Conservation (phyloP, 1,284 basidiomycete species). For the Spongiforma sp. region DNA sequence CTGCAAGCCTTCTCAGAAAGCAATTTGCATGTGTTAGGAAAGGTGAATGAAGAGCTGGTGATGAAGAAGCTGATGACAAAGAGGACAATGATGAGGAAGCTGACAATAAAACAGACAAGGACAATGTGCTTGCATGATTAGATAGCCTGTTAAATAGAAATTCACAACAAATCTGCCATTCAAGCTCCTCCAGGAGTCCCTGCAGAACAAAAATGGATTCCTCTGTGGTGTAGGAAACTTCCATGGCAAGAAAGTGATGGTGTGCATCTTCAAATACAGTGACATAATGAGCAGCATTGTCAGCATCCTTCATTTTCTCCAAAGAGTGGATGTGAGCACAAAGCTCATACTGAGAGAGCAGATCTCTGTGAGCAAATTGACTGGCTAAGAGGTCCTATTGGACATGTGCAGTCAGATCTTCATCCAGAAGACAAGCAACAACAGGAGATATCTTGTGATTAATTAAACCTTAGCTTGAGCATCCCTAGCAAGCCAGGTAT, state of each 20-base stretch:
- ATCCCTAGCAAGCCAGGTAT: no score
- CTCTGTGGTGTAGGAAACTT: neutral
- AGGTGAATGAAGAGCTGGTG: neutral
- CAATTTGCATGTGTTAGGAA: neutral
- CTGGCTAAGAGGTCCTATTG: neutral
- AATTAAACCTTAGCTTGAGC: no score
- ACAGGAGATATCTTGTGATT: no score
- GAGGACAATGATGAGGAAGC: no score
- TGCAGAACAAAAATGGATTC: conserved; percentile 7
- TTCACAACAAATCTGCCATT: neutral
- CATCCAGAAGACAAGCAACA: no score
- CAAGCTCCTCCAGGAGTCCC: neutral
- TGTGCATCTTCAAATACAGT: neutral
- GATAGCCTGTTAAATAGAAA: neutral
- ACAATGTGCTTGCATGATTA: no score
- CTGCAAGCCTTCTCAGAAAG: neutral
- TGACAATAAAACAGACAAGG: no score
- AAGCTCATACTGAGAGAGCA: neutral
- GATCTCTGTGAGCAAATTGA: neutral
- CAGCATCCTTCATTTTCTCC: conserved; percentile 3
- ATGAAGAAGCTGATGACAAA: no score
- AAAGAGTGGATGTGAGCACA: neutral
- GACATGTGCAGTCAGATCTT: no score
- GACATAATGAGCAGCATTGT: neutral
- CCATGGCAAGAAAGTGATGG: neutral